Evolutionary conservation across 768 basidiomycete genomes (phyloP).

Genomic region (Trametes gibbosa): DNA sequence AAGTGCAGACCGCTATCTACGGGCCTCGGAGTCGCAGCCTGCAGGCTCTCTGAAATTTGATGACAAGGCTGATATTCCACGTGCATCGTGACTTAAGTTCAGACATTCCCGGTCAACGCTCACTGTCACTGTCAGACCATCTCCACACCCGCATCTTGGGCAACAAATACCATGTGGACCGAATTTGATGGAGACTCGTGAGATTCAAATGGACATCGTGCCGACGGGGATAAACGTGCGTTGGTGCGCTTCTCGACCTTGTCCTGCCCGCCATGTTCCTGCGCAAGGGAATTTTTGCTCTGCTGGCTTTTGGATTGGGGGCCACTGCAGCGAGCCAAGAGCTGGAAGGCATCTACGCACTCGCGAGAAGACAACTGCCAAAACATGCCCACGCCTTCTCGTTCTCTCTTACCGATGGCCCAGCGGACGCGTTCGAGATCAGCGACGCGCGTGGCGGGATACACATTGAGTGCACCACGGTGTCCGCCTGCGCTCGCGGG

Average conservation of each 20-base stretch:
- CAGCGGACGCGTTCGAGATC: constrained; percentile 34
- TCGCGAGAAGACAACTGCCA: constrained; percentile 37
- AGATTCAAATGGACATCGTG: background rate
- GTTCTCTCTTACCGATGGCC: constrained; percentile 27
- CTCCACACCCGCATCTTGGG: background rate
- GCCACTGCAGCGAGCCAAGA: background rate
- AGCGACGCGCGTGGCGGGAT: constrained; percentile 30
- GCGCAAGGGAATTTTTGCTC: background rate
- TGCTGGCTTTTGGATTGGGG: constrained; percentile 1
- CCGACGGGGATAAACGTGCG: background rate
- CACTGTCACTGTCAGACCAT: background rate
- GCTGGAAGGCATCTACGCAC: constrained; percentile 33
- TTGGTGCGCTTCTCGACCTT: background rate
- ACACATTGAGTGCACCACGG: constrained; percentile 34
- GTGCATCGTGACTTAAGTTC: too few relatives aligned
- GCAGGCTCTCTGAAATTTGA: background rate
- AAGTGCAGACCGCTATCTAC: too few relatives aligned
- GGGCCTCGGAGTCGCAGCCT: too few relatives aligned
- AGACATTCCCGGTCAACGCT: too few relatives aligned
- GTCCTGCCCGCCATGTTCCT: background rate
- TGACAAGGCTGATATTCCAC: background rate
- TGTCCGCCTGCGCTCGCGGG: constrained; percentile 39
- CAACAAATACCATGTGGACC: background rate
- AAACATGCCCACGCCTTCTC: constrained; percentile 31
- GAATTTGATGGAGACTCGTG: background rate